Percentiles rank a stretch among this genome's conserved stretches.
phyloP scores from a whole-genome alignment of 371 early-diverging fungal species.

The Dichotomocladium elegans region DNA sequence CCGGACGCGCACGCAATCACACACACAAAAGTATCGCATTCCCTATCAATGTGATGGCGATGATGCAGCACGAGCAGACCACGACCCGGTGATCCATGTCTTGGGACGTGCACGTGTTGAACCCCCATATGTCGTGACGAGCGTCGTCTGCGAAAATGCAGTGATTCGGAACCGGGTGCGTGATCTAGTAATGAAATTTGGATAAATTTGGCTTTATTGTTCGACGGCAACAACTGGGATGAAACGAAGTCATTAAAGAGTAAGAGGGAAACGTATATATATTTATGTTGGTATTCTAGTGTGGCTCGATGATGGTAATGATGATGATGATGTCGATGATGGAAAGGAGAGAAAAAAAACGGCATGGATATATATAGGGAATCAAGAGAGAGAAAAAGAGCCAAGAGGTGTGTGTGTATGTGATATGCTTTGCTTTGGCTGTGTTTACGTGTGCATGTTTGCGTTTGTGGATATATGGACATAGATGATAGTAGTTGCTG shows the following conservation, averaged over 20 bases:
- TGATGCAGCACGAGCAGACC: too few species aligned
- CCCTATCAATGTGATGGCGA: constrained; percentile 34
- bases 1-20: not conserved
- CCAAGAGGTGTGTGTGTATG: not conserved
- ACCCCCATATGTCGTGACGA: constrained; percentile 50
- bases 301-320: not conserved
- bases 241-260: too few species aligned
- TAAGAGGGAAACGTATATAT: constrained; percentile 6
- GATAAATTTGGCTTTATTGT: too few species aligned
- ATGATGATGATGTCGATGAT: not conserved
- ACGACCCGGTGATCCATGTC: constrained; percentile 50
- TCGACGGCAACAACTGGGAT: too few species aligned
- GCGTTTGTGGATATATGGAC: not conserved
- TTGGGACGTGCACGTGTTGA: constrained; percentile 52
- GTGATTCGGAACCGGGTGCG: constrained; percentile 54
- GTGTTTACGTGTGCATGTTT: not conserved
- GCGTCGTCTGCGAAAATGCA: constrained; percentile 44
- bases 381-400: not conserved
- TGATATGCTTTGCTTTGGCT: not conserved
- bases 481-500: not conserved
- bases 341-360: not conserved
- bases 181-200: constrained; percentile 38
- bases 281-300: not conserved
- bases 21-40: constrained; percentile 36
- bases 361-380: not conserved